A percentile compares a stretch with the other conserved stretches of the same genome.
Evolutionary conservation across 2,329 filamentous ascomycete species (phyloP).

Genomic region (Alternaria angustiovoidea): DNA sequence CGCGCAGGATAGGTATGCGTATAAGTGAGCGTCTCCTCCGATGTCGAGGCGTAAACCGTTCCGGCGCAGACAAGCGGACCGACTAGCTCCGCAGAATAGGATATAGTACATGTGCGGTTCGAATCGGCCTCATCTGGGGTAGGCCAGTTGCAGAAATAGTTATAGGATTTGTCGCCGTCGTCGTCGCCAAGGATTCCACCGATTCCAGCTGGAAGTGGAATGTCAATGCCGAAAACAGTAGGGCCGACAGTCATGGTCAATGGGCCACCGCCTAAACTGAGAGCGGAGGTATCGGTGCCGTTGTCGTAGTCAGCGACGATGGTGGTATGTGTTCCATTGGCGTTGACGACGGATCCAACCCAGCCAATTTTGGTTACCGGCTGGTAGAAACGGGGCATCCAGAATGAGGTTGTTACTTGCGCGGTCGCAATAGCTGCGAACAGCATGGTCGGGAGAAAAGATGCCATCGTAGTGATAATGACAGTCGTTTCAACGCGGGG

Average conservation of each 20-base stretch:
- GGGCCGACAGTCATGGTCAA: neutral
- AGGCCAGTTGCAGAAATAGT: neutral
- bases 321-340: constrained; percentile 1
- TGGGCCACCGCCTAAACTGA: neutral
- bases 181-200: rapidly evolving
- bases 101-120: neutral
- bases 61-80: too few species aligned
- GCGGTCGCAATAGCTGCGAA: neutral
- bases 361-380: neutral
- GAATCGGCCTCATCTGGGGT: neutral
- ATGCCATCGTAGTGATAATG: neutral
- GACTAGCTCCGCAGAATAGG: neutral
- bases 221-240: neutral
- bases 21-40: rapidly evolving
- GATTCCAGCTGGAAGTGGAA: neutral
- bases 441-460: neutral
- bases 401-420: constrained; percentile 7
- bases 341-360: neutral
- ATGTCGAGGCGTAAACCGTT: rapidly evolving
- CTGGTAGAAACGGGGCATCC: neutral
- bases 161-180: neutral
- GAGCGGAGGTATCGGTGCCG: neutral
- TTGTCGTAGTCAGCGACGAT: neutral
- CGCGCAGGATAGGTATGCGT: neutral
- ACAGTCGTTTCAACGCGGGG: too few species aligned